Evolutionary conservation across 2,329 filamentous ascomycete species (phyloP).

Genomic region (Fusarium fujikuroi): DNA sequence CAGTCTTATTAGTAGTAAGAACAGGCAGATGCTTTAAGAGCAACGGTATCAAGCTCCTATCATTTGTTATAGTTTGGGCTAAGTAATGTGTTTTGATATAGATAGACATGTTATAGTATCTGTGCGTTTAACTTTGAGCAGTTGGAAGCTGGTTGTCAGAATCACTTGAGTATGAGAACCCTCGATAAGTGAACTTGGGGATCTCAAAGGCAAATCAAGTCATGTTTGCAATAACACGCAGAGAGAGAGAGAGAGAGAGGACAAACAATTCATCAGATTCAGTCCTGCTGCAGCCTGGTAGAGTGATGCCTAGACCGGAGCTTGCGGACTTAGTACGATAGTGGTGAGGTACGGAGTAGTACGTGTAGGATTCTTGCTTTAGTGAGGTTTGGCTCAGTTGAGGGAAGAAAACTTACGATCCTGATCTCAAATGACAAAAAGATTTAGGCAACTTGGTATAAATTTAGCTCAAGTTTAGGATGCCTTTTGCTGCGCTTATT

Average conservation of each 20-base stretch:
- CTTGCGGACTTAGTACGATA: slow-evolving; percentile 3
- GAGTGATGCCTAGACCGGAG: neutral
- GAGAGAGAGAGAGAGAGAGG: neutral
- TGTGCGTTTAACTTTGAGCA: neutral
- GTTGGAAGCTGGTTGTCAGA: neutral
- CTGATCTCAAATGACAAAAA: neutral
- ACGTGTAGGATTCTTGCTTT: neutral
- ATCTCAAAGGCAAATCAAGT: slow-evolving; percentile 5
- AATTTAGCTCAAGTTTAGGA: neutral
- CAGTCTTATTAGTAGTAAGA: neutral
- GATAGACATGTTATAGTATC: neutral
- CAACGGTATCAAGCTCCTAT: neutral
- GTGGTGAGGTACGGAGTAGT: neutral
- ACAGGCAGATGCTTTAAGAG: slow-evolving; percentile 2
- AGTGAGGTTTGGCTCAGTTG: slow-evolving; percentile 1
- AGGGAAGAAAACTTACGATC: neutral
- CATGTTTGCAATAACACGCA: neutral
- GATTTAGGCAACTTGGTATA: neutral
- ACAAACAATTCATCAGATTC: neutral
- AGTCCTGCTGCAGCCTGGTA: neutral
- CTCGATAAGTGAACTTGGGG: neutral
- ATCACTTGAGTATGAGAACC: neutral
- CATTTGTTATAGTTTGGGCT: neutral
- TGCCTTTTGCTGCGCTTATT: neutral
- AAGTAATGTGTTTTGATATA: neutral